Conservation (phyloP, 2,329 filamentous ascomycete species). For the Fusarium heterosporum region DNA sequence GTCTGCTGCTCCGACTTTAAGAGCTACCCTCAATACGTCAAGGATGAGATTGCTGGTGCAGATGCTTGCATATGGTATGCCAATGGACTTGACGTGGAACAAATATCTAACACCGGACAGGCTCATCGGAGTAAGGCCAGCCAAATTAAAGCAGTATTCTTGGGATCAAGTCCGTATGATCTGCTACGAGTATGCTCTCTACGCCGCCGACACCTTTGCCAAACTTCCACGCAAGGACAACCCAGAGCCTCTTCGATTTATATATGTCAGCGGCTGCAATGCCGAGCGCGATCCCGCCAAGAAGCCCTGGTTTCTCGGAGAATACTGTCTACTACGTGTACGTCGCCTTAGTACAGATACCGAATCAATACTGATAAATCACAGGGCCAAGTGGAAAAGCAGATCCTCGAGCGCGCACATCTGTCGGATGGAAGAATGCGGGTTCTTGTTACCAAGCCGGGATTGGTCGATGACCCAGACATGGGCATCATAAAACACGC, state of each 20-base stretch:
- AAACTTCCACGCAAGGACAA: conserved; percentile 39
- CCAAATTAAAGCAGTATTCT: conserved; percentile 46
- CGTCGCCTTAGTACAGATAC: conserved; percentile 15
- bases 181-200: conserved; percentile 53
- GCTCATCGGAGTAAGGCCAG: conserved; percentile 57
- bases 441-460: conserved; percentile 56
- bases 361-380: neutral
- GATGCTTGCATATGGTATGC: conserved; percentile 58
- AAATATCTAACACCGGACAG: conserved; percentile 1
- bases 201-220: conserved; percentile 52
- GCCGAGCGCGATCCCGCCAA: conserved; percentile 60
- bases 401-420: conserved; percentile 56
- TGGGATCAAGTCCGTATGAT: conserved; percentile 55
- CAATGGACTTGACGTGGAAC: accelerated
- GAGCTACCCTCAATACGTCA: conserved; percentile 55
- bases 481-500: conserved; percentile 16
- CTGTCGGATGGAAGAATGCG: conserved; percentile 55
- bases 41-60: conserved; percentile 55
- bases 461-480: conserved; percentile 51
- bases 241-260: conserved; percentile 57
- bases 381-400: conserved; percentile 61
- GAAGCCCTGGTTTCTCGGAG: conserved; percentile 51
- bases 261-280: conserved; percentile 62
- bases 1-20: conserved; percentile 56
- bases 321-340: conserved; percentile 63